phyloP scores from a whole-genome alignment of 1,284 basidiomycete species.

The Inonotus hispidus region DNA sequence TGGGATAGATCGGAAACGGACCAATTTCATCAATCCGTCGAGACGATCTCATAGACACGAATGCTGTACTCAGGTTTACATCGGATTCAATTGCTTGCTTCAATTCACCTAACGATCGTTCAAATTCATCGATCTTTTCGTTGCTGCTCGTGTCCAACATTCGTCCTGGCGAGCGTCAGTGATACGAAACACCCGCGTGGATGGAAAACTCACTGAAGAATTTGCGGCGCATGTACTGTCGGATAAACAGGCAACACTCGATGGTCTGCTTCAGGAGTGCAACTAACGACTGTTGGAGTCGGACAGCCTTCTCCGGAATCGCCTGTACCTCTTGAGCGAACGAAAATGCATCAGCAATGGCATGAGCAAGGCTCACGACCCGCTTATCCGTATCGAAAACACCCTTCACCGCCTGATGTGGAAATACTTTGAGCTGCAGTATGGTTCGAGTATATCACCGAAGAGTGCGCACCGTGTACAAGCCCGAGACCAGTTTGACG shows the following conservation, averaged over 20 bases:
- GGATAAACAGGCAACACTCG: not conserved
- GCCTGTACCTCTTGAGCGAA: not conserved
- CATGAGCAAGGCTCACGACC: not conserved
- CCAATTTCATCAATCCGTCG: not conserved
- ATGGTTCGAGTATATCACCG: not conserved
- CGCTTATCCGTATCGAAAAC: not conserved
- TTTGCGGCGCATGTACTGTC: not conserved
- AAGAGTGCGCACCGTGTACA: not conserved
- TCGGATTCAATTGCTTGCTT: not conserved
- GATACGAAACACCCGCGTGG: not conserved
- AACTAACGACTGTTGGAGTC: not conserved
- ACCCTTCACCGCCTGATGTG: not conserved
- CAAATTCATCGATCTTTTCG: slow-evolving; percentile 2
- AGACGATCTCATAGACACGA: not conserved
- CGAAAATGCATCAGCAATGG: not conserved
- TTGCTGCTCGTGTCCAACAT: not conserved
- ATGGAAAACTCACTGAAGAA: not conserved
- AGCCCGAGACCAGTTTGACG: not conserved
- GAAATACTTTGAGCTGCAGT: not conserved
- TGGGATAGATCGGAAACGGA: not conserved
- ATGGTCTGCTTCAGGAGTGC: not conserved
- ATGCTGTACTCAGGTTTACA: not conserved
- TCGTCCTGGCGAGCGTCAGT: not conserved
- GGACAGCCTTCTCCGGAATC: not conserved
- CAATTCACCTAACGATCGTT: not conserved